Evolutionary conservation across 1,284 basidiomycete genomes (phyloP).

Genomic region (Exsudoporus floridanus): DNA sequence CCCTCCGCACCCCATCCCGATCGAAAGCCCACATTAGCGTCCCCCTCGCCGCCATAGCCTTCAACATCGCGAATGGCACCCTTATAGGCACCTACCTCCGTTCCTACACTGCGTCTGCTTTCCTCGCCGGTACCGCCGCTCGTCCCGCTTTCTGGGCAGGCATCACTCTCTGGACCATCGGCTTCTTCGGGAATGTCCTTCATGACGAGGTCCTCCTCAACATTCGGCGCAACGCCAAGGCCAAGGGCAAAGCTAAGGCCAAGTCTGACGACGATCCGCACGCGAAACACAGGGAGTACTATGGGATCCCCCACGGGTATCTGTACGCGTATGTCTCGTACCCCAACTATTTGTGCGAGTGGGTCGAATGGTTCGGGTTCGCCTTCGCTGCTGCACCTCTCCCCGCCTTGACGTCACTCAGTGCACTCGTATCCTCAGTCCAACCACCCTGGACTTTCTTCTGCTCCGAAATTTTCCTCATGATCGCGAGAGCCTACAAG

Average conservation of each 20-base stretch:
- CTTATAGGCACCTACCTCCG: constrained; percentile 71
- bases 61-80: constrained; percentile 76
- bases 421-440: constrained; percentile 41
- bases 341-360: constrained; percentile 93
- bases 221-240: constrained; percentile 51
- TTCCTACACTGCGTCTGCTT: constrained; percentile 47
- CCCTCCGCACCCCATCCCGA: constrained; percentile 78
- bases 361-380: constrained; percentile 83
- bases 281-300: constrained; percentile 48
- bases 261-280: constrained; percentile 24
- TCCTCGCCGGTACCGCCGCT: constrained; percentile 38
- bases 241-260: constrained; percentile 40
- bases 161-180: constrained; percentile 62
- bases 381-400: constrained; percentile 61
- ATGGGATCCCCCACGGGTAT: constrained; percentile 81
- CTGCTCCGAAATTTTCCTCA: constrained; percentile 63
- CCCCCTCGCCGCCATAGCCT: constrained; percentile 53
- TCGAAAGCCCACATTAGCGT: constrained; percentile 76
- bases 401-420: constrained; percentile 33
- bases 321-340: constrained; percentile 82
- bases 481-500: constrained; percentile 77
- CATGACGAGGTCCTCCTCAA: constrained; percentile 89
- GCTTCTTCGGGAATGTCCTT: constrained; percentile 76
- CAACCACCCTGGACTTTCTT: constrained; percentile 79
- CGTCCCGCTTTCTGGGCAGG: constrained; percentile 62